Evolutionary conservation across 345 rosid species (phyloP).

Genomic region (Populus nigra): DNA sequence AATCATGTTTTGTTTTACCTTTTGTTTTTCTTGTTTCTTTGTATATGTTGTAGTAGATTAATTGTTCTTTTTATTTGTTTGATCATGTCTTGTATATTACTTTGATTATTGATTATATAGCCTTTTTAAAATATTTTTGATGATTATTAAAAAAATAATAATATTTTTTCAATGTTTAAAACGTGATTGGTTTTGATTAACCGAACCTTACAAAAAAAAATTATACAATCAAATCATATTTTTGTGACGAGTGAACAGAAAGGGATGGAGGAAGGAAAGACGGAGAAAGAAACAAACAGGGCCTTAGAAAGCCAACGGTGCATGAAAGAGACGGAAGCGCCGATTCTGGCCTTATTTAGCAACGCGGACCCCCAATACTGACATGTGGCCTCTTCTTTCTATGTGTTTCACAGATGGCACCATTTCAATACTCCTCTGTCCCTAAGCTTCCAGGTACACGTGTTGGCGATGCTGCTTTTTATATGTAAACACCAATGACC

Average conservation of each 20-base stretch:
- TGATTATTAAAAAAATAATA: too few relatives aligned
- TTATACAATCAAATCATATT: too few relatives aligned
- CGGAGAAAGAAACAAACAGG: neutral
- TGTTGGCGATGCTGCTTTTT: neutral
- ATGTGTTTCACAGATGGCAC: slow-evolving; percentile 1
- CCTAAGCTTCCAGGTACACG: neutral
- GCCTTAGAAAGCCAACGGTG: slow-evolving; percentile 9
- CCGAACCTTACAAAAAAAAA: too few relatives aligned
- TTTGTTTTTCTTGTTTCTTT: too few relatives aligned
- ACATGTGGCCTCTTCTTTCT: slow-evolving; percentile 43
- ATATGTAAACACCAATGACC: neutral
- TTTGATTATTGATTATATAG: too few relatives aligned
- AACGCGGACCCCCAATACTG: slow-evolving; percentile 4
- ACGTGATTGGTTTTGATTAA: too few relatives aligned
- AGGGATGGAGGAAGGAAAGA: neutral
- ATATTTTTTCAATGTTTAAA: too few relatives aligned
- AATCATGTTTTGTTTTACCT: too few relatives aligned
- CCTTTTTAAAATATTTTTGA: too few relatives aligned
- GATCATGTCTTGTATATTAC: too few relatives aligned
- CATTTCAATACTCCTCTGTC: neutral
- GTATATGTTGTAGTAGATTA: accelerated
- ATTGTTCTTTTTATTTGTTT: too few relatives aligned
- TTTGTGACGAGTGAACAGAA: too few relatives aligned
- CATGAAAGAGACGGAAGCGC: slow-evolving; percentile 14
- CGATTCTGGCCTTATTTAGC: neutral